phyloP scores from a whole-genome alignment of 108 stramenopile species.

The Pseudonitzschia pungens region DNA sequence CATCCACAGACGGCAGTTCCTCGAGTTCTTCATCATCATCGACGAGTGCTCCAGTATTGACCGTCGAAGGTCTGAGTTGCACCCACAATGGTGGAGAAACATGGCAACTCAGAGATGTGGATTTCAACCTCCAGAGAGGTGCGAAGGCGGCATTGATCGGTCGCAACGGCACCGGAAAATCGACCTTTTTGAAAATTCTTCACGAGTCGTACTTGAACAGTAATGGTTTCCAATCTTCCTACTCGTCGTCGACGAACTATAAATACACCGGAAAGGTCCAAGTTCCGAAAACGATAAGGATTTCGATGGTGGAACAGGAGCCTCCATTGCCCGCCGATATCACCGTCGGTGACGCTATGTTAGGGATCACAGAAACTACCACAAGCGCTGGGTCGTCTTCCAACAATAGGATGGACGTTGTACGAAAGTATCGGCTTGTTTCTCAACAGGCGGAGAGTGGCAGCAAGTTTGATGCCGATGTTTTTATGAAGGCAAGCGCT shows the following conservation, averaged over 20 bases:
- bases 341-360: slow-evolving; percentile 69
- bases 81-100: slow-evolving; percentile 68
- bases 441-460: slow-evolving; percentile 35
- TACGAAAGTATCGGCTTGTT: slow-evolving; percentile 62
- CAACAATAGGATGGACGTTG: slow-evolving; percentile 55
- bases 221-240: slow-evolving; percentile 8
- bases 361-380: slow-evolving; percentile 45
- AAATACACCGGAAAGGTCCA: slow-evolving; percentile 61
- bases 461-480: slow-evolving; percentile 45
- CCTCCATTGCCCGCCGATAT: slow-evolving; percentile 61
- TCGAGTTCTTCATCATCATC: slow-evolving; percentile 1
- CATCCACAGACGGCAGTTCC: background rate
- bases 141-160: slow-evolving; percentile 68
- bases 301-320: slow-evolving; percentile 82
- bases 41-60: slow-evolving; percentile 38
- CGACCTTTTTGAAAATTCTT: slow-evolving; percentile 67
- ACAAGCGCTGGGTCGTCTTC: background rate
- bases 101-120: slow-evolving; percentile 71
- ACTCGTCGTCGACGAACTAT: slow-evolving; percentile 16
- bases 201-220: slow-evolving; percentile 48
- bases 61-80: slow-evolving; percentile 49
- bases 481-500: slow-evolving; percentile 59
- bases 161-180: slow-evolving; percentile 78
- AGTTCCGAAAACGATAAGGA: slow-evolving; percentile 42
- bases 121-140: slow-evolving; percentile 70